These are phyloP conservation scores for Croton setiger DNA, from an alignment of 441 rosid species.

Conservation along the genomic window DNA sequence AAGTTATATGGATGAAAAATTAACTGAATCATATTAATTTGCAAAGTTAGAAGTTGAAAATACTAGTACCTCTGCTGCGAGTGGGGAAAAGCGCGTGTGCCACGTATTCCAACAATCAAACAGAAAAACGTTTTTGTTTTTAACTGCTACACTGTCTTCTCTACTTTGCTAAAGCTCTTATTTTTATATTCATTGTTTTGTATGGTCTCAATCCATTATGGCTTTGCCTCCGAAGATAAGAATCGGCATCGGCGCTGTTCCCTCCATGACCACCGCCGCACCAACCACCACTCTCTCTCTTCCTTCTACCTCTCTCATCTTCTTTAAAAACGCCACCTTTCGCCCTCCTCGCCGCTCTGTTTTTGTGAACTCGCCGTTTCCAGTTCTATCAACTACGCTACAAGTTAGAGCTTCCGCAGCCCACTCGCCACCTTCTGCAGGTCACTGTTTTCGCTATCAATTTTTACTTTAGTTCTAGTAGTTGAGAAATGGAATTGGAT, in stretches of 20 bases:
- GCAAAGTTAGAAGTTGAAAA: background rate
- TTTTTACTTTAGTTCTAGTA: background rate
- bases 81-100: background rate
- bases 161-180: background rate
- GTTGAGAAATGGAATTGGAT: background rate
- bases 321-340: constrained; percentile 18
- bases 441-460: constrained; percentile 27
- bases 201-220: constrained; percentile 55
- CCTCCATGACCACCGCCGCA: constrained; percentile 29
- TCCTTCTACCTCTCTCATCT: constrained; percentile 28
- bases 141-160: background rate
- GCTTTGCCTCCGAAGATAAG: constrained; percentile 52
- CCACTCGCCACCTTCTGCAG: constrained; percentile 39
- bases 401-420: constrained; percentile 63
- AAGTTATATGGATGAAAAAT: no score
- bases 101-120: background rate
- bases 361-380: constrained; percentile 29
- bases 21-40: background rate
- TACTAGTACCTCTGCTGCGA: background rate
- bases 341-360: constrained; percentile 30
- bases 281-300: constrained; percentile 7
- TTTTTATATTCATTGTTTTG: constrained; percentile 16
- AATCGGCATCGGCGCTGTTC: constrained; percentile 41
- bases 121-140: background rate
- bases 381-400: constrained; percentile 36